Evolutionary conservation across 371 early-diverging fungal species (phyloP), one percentile per base, ranked within the genome.

Genomic region (Dichotomocladium elegans): DNA sequence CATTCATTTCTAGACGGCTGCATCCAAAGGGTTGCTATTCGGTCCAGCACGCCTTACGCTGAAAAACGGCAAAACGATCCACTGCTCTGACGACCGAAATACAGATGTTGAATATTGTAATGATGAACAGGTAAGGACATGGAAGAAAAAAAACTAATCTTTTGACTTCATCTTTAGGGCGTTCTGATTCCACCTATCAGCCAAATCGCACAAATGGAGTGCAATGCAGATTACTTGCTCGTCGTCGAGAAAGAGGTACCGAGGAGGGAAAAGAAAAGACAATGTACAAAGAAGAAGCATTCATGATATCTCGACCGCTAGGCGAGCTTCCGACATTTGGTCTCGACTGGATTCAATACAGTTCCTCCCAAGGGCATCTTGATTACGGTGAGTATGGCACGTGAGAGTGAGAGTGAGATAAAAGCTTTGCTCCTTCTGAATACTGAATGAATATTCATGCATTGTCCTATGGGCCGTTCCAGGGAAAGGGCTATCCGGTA

Each of bases 241-340:
- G 60, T 77, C 2, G 52, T 77, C 22, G 78, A 77, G 47, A 77
- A 77, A 57, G 78, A 77, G 49, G 75, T 66, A 57, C 24, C 17
- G 7, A 19, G 8, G 12, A n/a, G n/a, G n/a, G n/a, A n/a, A n/a
- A n/a, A n/a, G n/a, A n/a, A n/a, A n/a, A n/a, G n/a, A n/a, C n/a
- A n/a, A n/a, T n/a, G n/a, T n/a, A n/a, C n/a, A n/a, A n/a, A n/a
- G n/a, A n/a, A n/a, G n/a, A n/a, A n/a, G n/a, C n/a, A n/a, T n/a
- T n/a, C n/a, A n/a, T n/a, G n/a, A n/a, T n/a, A n/a, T n/a, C n/a
- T n/a, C n/a, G n/a, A n/a, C n/a, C n/a, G n/a, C 3, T 63, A 70
- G 74, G 71, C 77, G 33, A 72, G 69, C 11, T 77, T 77, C 51
- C 63, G 73, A 4, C 63, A 72, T 51, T 37, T 77, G 1, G 60